Evolutionary conservation across 2,329 filamentous ascomycete genomes (phyloP).

Genomic region (Ophiostoma tasmaniense): DNA sequence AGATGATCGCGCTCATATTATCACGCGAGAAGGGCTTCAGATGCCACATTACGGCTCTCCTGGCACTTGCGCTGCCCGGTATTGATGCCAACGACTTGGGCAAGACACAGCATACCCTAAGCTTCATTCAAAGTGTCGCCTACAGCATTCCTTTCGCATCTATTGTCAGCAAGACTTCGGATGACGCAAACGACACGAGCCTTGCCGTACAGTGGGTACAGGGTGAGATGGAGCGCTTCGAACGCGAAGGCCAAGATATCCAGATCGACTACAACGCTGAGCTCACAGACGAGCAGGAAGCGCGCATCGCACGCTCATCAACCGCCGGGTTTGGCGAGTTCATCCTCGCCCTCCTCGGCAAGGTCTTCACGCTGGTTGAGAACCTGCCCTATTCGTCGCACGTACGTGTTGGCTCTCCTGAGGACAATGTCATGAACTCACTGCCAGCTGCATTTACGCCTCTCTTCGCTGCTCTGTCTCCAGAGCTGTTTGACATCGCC

Average conservation of each 20-base stretch:
- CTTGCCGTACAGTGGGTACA: slow-evolving; percentile 91
- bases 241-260: slow-evolving; percentile 74
- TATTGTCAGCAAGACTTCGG: slow-evolving; percentile 52
- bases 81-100: slow-evolving; percentile 97
- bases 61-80: slow-evolving; percentile 87
- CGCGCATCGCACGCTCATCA: slow-evolving; percentile 80
- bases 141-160: slow-evolving; percentile 93
- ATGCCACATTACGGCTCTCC: slow-evolving; percentile 85
- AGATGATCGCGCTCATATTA: slow-evolving; percentile 87
- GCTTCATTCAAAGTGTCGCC: slow-evolving; percentile 90
- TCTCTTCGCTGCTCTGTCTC: slow-evolving; percentile 80
- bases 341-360: slow-evolving; percentile 77
- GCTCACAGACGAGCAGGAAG: slow-evolving; percentile 77
- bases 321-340: slow-evolving; percentile 93
- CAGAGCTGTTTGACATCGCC: slow-evolving; percentile 85
- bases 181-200: slow-evolving; percentile 61
- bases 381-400: slow-evolving; percentile 88
- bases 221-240: slow-evolving; percentile 87
- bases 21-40: slow-evolving; percentile 90
- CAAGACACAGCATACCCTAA: slow-evolving; percentile 89
- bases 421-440: slow-evolving; percentile 95
- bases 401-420: slow-evolving; percentile 80
- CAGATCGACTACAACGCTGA: slow-evolving; percentile 78
- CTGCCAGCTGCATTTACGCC: slow-evolving; percentile 86
- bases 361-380: slow-evolving; percentile 90